Evolutionary conservation across 352 stramenopile species (phyloP).

Genomic region (Globisporangium paddicum): DNA sequence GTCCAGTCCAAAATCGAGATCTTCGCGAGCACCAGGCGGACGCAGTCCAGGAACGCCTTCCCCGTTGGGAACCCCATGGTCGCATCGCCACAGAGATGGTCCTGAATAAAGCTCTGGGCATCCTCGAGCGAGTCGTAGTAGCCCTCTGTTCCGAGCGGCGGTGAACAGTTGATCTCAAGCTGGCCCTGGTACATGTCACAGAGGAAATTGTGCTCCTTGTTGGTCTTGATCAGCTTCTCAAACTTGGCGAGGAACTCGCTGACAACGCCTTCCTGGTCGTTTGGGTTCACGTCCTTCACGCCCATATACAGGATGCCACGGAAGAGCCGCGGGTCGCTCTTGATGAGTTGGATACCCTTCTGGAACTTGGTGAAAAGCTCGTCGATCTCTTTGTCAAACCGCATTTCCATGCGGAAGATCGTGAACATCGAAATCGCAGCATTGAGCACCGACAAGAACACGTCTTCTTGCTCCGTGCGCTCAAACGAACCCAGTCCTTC

Average conservation of each 20-base stretch:
- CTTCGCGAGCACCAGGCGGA: constrained; percentile 66
- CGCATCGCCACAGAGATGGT: constrained; percentile 20
- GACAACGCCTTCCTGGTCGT: constrained; percentile 46
- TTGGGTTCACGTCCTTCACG: constrained; percentile 73
- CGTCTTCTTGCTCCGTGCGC: constrained; percentile 67
- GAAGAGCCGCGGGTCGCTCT: constrained; percentile 56
- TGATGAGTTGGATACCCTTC: constrained; percentile 56
- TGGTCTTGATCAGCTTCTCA: constrained; percentile 34
- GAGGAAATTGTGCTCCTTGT: constrained; percentile 58
- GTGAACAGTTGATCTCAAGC: constrained; percentile 61
- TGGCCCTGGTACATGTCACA: constrained; percentile 58
- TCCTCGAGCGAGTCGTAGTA: constrained; percentile 62
- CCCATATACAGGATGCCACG: constrained; percentile 58
- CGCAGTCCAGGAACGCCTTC: constrained; percentile 57
- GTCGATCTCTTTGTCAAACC: constrained; percentile 74
- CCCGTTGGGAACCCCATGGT: constrained; percentile 33
- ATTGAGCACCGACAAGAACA: constrained; percentile 71
- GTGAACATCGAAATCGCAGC: constrained; percentile 67
- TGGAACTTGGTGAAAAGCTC: constrained; percentile 65
- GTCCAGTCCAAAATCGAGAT: constrained; percentile 80
- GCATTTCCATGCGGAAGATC: constrained; percentile 75
- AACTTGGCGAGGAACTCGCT: constrained; percentile 50
- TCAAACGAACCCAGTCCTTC: constrained; percentile 74
- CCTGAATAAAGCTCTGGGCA: constrained; percentile 29
- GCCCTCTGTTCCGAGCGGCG: constrained; percentile 51